Evolutionary conservation across 2,329 filamentous ascomycete genomes (phyloP).

Genomic region (Epichloe gansuensis): DNA sequence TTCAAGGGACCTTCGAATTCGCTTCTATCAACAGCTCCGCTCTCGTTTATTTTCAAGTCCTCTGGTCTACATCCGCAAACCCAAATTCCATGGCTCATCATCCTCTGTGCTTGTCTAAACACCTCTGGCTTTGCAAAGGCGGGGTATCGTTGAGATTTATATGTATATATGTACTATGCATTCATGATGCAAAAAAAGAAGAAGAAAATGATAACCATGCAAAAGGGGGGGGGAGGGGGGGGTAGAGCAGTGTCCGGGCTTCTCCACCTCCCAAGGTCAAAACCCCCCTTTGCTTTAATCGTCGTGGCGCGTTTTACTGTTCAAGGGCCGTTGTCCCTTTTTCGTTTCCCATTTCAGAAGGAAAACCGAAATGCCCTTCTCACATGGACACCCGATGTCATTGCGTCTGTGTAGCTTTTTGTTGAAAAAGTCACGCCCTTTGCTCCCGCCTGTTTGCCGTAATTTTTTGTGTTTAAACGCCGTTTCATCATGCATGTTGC

Average conservation of each 20-base stretch:
- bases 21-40: background rate
- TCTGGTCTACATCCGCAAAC: background rate
- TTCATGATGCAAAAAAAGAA: conserved; percentile 6
- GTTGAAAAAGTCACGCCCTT: conserved; percentile 27
- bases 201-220: conserved; percentile 13
- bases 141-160: conserved; percentile 29
- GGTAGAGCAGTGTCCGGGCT: background rate
- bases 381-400: background rate
- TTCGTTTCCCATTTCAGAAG: background rate
- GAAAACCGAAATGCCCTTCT: background rate
- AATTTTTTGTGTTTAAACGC: conserved; percentile 5
- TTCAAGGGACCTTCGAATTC: background rate
- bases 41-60: background rate
- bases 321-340: conserved; percentile 4
- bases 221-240: background rate
- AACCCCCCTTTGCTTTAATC: background rate
- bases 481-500: conserved; percentile 5
- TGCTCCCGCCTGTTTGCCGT: conserved; percentile 9
- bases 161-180: conserved; percentile 25
- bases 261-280: background rate
- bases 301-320: conserved; percentile 8
- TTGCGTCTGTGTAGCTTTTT: conserved; percentile 23
- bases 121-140: conserved; percentile 12
- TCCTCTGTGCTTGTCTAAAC: conserved; percentile 8
- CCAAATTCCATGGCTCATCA: background rate